Conservation (phyloP, 2,329 filamentous ascomycete species). For the Aspergillus jensenii region DNA sequence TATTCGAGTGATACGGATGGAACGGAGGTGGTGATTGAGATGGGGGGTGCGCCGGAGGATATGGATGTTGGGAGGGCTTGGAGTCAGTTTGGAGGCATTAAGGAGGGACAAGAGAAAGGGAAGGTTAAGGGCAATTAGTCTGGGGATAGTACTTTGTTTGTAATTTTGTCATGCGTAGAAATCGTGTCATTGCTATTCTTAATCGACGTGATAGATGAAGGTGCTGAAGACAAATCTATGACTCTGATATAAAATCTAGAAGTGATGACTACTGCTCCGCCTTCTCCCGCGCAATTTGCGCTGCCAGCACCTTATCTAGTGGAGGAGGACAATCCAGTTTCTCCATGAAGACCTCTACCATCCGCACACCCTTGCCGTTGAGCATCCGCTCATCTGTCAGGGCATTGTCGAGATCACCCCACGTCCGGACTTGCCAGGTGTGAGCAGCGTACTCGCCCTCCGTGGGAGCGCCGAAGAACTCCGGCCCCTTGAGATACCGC, state of each 20-base stretch:
- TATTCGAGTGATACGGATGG: neutral
- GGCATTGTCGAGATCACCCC: conserved; percentile 47
- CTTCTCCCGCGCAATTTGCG: conserved; percentile 30
- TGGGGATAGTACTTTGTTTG: too few relatives aligned
- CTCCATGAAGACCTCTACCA: conserved; percentile 46
- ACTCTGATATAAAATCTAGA: neutral
- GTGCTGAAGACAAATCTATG: neutral
- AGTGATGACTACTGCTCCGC: neutral
- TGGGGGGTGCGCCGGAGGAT: neutral
- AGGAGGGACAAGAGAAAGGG: neutral
- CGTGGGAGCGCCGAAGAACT: conserved; percentile 47
- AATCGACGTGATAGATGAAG: neutral
- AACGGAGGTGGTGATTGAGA: neutral
- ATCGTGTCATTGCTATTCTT: too few relatives aligned
- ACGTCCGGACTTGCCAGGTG: conserved; percentile 44
- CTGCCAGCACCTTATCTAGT: conserved; percentile 32
- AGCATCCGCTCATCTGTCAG: conserved; percentile 36
- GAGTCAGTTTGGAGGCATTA: neutral
- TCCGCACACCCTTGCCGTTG: conserved; percentile 39
- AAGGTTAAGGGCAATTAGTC: too few relatives aligned
- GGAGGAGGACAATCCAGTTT: conserved; percentile 37
- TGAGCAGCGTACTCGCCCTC: conserved; percentile 37
- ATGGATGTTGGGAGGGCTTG: neutral
- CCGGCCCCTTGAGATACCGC: conserved; percentile 51
- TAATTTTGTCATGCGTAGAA: too few relatives aligned